These are phyloP conservation scores for Ilex asprella DNA, from an alignment of 257 asterid genomes.

Conservation along the genomic window DNA sequence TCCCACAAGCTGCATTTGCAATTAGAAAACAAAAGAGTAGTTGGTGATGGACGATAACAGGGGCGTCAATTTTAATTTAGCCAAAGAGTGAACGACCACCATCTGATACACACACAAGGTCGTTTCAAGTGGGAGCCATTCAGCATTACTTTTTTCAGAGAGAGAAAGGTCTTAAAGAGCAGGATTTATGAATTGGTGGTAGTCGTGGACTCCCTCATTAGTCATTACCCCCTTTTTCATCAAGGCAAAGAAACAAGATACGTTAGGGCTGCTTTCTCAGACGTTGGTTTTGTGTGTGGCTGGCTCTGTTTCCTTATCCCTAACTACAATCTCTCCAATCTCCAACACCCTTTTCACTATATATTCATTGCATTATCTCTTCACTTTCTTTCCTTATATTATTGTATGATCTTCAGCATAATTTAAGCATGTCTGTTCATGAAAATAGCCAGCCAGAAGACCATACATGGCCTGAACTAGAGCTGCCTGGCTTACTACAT, in stretches of 20 bases:
- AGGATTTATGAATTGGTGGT: slow-evolving; percentile 24
- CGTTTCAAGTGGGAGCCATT: slow-evolving; percentile 6
- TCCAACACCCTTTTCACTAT: slow-evolving; percentile 13
- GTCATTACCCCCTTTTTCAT: slow-evolving; percentile 48
- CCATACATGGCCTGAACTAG: slow-evolving; percentile 50
- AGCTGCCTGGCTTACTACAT: slow-evolving; percentile 47
- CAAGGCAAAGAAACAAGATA: slow-evolving; percentile 40
- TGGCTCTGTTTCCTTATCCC: slow-evolving; percentile 82
- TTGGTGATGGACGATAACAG: too few species aligned
- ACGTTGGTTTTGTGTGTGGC: slow-evolving; percentile 68
- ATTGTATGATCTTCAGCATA: background rate
- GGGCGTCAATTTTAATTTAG: too few species aligned
- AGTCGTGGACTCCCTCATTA: slow-evolving; percentile 68
- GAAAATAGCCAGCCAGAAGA: slow-evolving; percentile 27
- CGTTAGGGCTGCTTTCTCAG: slow-evolving; percentile 33
- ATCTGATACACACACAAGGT: background rate
- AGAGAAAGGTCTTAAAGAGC: background rate
- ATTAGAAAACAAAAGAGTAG: too few species aligned
- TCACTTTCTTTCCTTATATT: slow-evolving; percentile 21
- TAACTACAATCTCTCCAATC: slow-evolving; percentile 16
- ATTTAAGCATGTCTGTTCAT: slow-evolving; percentile 45
- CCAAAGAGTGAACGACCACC: background rate
- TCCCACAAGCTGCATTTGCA: too few species aligned
- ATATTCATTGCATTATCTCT: slow-evolving; percentile 28
- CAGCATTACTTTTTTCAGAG: background rate